phyloP scores from a whole-genome alignment of 1,284 basidiomycete genomes.

The Xanthoconium separans region DNA sequence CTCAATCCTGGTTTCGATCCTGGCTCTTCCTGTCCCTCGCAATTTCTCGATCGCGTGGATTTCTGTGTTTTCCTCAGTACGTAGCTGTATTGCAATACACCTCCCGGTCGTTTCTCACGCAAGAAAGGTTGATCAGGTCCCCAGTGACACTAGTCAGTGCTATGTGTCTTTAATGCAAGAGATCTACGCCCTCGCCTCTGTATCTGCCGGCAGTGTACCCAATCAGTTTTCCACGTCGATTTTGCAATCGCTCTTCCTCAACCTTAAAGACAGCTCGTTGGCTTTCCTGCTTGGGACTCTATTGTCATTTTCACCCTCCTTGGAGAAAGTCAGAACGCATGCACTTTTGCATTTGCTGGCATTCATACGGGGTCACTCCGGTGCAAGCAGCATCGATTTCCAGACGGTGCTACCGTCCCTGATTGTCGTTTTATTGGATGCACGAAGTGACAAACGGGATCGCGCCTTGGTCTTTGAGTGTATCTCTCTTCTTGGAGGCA shows the following conservation, averaged over 20 bases:
- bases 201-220: slow-evolving; percentile 38
- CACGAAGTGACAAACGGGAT: slow-evolving; percentile 57
- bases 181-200: slow-evolving; percentile 66
- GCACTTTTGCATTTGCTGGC: slow-evolving; percentile 70
- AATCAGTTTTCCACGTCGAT: slow-evolving; percentile 52
- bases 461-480: slow-evolving; percentile 68
- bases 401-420: slow-evolving; percentile 84
- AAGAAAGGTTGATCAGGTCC: slow-evolving; percentile 11
- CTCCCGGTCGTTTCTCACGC: background rate
- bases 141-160: slow-evolving; percentile 32
- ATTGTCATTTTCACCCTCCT: slow-evolving; percentile 29
- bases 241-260: slow-evolving; percentile 66
- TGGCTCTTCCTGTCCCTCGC: slow-evolving; percentile 46
- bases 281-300: slow-evolving; percentile 81
- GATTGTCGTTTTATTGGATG: slow-evolving; percentile 62
- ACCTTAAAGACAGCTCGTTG: slow-evolving; percentile 71
- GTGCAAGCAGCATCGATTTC: slow-evolving; percentile 70
- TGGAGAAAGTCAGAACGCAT: slow-evolving; percentile 39
- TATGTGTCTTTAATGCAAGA: slow-evolving; percentile 58
- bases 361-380: slow-evolving; percentile 73
- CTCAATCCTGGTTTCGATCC: slow-evolving; percentile 49
- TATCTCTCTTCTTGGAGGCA: slow-evolving; percentile 48
- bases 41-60: slow-evolving; percentile 43
- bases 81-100: background rate
- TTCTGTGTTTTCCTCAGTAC: slow-evolving; percentile 18